Evolutionary conservation across 1,284 basidiomycete species (phyloP).

Genomic region (Mycena sp.): DNA sequence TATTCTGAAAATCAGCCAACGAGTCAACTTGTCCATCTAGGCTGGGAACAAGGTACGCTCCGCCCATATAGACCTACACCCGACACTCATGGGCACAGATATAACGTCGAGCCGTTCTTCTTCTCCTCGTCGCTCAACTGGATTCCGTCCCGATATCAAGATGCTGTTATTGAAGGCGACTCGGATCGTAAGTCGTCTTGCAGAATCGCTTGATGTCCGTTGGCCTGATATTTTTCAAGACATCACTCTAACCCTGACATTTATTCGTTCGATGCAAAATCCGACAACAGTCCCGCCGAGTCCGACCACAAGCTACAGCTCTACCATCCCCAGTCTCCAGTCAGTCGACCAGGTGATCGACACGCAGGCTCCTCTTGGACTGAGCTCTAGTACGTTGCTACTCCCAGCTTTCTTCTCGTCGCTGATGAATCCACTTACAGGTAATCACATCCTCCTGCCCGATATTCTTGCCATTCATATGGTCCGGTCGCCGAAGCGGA

Average conservation of each 20-base stretch:
- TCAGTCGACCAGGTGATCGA: conserved; percentile 48
- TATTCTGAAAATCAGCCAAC: background rate
- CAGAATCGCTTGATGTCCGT: too few species aligned
- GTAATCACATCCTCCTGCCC: conserved; percentile 26
- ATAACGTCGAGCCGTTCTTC: conserved; percentile 65
- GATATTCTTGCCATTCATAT: conserved; percentile 32
- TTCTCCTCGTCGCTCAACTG: conserved; percentile 65
- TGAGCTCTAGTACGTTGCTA: conserved; percentile 43
- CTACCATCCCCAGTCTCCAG: conserved; percentile 30
- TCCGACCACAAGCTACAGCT: conserved; percentile 31
- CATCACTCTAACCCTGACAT: conserved; percentile 61
- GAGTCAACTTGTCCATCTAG: conserved; percentile 36
- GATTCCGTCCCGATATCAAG: conserved; percentile 65
- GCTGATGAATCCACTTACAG: background rate
- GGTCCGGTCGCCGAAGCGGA: conserved; percentile 17
- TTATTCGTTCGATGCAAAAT: conserved; percentile 49
- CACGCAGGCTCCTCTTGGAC: conserved; percentile 48
- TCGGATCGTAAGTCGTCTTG: too few species aligned
- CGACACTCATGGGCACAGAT: conserved; percentile 36
- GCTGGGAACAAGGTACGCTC: conserved; percentile 56
- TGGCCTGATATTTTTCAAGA: too few species aligned
- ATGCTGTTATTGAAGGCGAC: conserved; percentile 52
- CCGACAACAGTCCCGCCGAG: conserved; percentile 36
- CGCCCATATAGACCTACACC: background rate
- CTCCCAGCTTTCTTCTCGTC: background rate